Evolutionary conservation across 2,329 filamentous ascomycete species (phyloP).

Genomic region (Epichloe festucae): DNA sequence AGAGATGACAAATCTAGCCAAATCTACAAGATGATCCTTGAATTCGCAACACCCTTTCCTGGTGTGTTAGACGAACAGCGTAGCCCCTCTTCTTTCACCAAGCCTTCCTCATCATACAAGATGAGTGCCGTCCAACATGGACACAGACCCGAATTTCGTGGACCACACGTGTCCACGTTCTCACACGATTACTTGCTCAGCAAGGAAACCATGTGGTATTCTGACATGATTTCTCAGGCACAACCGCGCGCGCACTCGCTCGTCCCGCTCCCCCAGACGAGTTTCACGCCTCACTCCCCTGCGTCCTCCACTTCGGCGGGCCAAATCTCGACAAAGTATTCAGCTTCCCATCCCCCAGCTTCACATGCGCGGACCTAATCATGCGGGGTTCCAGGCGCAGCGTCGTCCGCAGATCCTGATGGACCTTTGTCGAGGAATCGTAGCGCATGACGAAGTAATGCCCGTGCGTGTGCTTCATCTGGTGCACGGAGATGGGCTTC

Average conservation of each 20-base stretch:
- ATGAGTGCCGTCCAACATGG: too few species aligned
- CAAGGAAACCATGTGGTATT: too few species aligned
- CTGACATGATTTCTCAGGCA: not conserved
- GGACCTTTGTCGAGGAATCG: constrained; percentile 61
- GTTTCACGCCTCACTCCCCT: constrained; percentile 18
- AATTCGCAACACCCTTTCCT: not conserved
- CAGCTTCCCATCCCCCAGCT: constrained; percentile 57
- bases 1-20: not conserved
- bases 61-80: too few species aligned
- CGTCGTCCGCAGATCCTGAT: constrained; percentile 61
- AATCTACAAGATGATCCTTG: not conserved
- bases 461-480: constrained; percentile 69
- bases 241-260: not conserved
- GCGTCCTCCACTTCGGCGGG: constrained; percentile 34
- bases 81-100: not conserved
- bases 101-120: constrained; percentile 1
- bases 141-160: too few species aligned
- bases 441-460: constrained; percentile 99
- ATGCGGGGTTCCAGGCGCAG: constrained; percentile 79
- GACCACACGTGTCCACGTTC: too few species aligned
- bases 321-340: constrained; percentile 37
- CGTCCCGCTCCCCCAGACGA: not conserved
- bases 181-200: too few species aligned
- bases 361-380: constrained; percentile 77
- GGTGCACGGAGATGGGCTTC: constrained; percentile 63